Evolutionary conservation across 805 yeast species (phyloP).

Genomic region (Candida insectorum): DNA sequence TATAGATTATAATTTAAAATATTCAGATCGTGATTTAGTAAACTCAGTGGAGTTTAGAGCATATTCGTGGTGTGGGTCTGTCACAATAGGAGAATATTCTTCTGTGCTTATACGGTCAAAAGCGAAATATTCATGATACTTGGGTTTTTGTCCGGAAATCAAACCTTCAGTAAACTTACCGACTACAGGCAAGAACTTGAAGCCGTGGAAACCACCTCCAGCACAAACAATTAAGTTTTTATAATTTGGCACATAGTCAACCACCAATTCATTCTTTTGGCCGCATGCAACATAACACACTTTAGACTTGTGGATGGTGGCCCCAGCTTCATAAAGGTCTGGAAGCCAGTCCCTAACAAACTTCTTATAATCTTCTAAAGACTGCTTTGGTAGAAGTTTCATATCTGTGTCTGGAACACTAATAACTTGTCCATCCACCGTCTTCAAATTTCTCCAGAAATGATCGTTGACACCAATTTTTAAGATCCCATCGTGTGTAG

Average conservation of each 20-base stretch:
- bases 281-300: background rate
- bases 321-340: slow-evolving; percentile 1
- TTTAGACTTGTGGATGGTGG: slow-evolving; percentile 1
- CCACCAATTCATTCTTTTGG: slow-evolving; percentile 27
- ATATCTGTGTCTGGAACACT: background rate
- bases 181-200: slow-evolving; percentile 30
- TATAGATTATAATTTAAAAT: too few species aligned
- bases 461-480: slow-evolving; percentile 2
- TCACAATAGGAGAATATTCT: background rate
- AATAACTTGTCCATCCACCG: background rate
- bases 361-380: slow-evolving; percentile 1
- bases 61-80: background rate
- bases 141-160: background rate
- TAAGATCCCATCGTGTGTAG: slow-evolving; percentile 2
- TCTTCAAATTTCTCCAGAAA: slow-evolving; percentile 1
- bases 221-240: slow-evolving; percentile 25
- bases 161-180: slow-evolving; percentile 14
- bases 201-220: slow-evolving; percentile 37
- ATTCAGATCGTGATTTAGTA: background rate
- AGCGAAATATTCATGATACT: background rate
- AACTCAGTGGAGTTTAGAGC: background rate
- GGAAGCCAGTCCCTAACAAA: background rate
- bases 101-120: background rate
- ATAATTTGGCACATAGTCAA: slow-evolving; percentile 27
- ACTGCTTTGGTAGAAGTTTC: slow-evolving; percentile 1